phyloP scores from a whole-genome alignment of 176 grass and related monocot genomes.

The Poa pratensis region DNA sequence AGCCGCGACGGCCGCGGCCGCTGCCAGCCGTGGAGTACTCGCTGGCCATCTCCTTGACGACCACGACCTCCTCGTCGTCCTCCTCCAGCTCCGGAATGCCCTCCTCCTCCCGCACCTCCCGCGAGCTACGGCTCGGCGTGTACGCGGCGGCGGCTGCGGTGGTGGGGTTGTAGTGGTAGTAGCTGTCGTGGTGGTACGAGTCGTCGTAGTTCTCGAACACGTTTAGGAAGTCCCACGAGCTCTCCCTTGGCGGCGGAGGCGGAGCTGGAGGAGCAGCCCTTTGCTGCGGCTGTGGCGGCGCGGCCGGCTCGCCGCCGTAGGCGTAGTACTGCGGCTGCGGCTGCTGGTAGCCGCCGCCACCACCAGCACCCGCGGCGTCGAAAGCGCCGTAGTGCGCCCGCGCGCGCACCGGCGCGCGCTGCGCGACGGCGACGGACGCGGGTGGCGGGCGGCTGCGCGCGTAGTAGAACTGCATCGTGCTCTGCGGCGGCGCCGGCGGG shows the following conservation, averaged over 20 bases:
- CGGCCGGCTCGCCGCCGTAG: slow-evolving; percentile 34
- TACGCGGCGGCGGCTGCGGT: slow-evolving; percentile 26
- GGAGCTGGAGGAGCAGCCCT: neutral
- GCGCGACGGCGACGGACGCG: slow-evolving; percentile 57
- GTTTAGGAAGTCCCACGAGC: slow-evolving; percentile 88
- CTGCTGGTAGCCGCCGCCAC: slow-evolving; percentile 5
- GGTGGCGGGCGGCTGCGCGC: slow-evolving; percentile 62
- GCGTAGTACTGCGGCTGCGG: slow-evolving; percentile 41
- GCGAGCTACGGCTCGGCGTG: slow-evolving; percentile 83
- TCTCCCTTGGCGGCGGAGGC: slow-evolving; percentile 58
- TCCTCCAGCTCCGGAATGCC: slow-evolving; percentile 92
- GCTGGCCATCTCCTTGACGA: slow-evolving; percentile 55
- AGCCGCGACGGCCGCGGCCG: slow-evolving; percentile 36
- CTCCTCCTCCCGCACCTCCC: slow-evolving; percentile 91
- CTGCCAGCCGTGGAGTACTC: slow-evolving; percentile 20
- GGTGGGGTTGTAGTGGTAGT: slow-evolving; percentile 28
- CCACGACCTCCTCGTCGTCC: slow-evolving; percentile 50
- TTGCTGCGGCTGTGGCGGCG: neutral
- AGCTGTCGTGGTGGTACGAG: slow-evolving; percentile 40
- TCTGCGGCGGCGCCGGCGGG: slow-evolving; percentile 14
- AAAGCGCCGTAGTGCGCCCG: slow-evolving; percentile 49
- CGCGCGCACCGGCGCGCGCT: slow-evolving; percentile 42
- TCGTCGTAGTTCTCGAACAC: slow-evolving; percentile 70
- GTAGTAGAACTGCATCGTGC: slow-evolving; percentile 75
- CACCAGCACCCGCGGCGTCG: slow-evolving; percentile 8